Percentiles rank a stretch among this genome's conserved stretches.
Conservation (phyloP, 2,329 filamentous ascomycete species). For the Xylaria sp. region DNA sequence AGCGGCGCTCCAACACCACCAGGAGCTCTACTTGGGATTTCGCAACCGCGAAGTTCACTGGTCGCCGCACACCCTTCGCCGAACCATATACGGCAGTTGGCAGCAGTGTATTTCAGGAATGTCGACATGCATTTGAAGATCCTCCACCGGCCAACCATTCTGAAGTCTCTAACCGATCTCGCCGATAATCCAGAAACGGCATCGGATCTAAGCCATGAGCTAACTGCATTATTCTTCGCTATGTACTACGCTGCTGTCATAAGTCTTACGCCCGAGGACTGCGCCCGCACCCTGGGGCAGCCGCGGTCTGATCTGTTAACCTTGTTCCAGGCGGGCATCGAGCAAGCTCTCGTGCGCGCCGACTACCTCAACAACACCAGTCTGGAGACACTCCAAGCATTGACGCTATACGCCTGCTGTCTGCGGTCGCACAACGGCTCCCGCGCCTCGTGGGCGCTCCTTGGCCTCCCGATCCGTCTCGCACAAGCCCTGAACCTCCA, state of each 20-base stretch:
- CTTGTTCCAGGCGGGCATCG: conserved; percentile 51
- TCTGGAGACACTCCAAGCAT: conserved; percentile 55
- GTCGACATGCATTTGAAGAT: conserved; percentile 59
- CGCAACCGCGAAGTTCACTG: conserved; percentile 31
- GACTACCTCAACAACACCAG: conserved; percentile 57
- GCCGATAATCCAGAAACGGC: conserved; percentile 46
- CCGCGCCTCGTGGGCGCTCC: conserved; percentile 57
- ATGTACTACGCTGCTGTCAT: conserved; percentile 57
- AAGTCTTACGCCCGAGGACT: conserved; percentile 50
- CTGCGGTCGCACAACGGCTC: conserved; percentile 53
- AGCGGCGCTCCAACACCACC: conserved; percentile 32
- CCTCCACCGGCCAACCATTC: conserved; percentile 56
- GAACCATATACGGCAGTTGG: conserved; percentile 53
- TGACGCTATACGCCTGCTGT: conserved; percentile 56
- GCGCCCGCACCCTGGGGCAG: conserved; percentile 50
- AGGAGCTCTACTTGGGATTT: conserved; percentile 46
- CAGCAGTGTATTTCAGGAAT: conserved; percentile 53
- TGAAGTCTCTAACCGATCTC: conserved; percentile 50
- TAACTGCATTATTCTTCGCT: conserved; percentile 55
- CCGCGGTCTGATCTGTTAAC: conserved; percentile 49
- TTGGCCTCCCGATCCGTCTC: conserved; percentile 56
- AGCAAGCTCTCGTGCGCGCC: conserved; percentile 55
- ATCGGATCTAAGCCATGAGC: conserved; percentile 41
- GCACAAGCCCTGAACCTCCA: conserved; percentile 57
- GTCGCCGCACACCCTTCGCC: conserved; percentile 51